Conservation (phyloP, 768 basidiomycete genomes). For the Xerocomus brunneocitrinus region DNA sequence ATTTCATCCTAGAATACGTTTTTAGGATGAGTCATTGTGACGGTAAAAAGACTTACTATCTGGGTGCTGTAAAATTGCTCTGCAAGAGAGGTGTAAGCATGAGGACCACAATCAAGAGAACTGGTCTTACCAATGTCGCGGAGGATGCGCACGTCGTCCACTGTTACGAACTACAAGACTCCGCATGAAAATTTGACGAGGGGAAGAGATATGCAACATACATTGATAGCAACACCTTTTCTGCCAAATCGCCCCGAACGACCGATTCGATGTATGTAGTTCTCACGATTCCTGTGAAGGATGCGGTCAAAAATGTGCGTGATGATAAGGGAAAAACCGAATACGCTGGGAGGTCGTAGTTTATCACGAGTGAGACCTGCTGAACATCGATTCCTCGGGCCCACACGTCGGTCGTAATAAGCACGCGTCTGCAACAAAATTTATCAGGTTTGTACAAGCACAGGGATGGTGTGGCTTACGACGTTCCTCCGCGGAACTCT, state of each 20-base stretch:
- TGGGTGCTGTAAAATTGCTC: conserved; percentile 98
- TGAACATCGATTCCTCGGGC: conserved; percentile 98
- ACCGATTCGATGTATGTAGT: conserved; percentile 99
- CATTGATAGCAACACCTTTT: conserved; percentile 99
- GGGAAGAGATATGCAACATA: conserved; percentile 36
- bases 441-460: conserved; percentile 5
- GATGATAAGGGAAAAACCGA: conserved; percentile 21
- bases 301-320: conserved; percentile 9
- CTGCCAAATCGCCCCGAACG: conserved; percentile 98
- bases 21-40: conserved; percentile 16
- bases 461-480: conserved; percentile 45
- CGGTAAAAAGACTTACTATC: conserved; percentile 51
- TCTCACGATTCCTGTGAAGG: conserved; percentile 79
- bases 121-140: conserved; percentile 83
- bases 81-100: conserved; percentile 27
- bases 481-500: conserved; percentile 90
- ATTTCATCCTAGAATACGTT: conserved; percentile 77
- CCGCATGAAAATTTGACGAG: conserved; percentile 13
- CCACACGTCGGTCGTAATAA: conserved; percentile 96
- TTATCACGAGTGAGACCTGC: conserved; percentile 95
- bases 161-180: conserved; percentile 74
- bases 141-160: conserved; percentile 93
- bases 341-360: conserved; percentile 92
- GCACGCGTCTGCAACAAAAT: conserved; percentile 61
- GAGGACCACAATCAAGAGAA: neutral